Conservation (phyloP, 805 yeast species). For the Millerago galiae region DNA sequence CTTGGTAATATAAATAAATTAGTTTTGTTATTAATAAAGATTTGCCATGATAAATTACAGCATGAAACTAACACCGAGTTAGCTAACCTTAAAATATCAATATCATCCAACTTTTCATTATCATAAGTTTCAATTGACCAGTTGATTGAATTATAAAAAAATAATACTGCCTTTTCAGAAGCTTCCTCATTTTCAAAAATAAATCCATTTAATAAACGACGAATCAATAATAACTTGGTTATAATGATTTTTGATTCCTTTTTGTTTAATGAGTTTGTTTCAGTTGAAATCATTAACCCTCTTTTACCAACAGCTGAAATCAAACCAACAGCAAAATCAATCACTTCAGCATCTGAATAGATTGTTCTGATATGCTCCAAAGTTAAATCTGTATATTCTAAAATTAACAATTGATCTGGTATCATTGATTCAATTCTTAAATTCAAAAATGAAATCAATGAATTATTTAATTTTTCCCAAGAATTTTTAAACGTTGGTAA, state of each 20-base stretch:
- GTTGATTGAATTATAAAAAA: slow-evolving; percentile 41
- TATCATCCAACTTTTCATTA: slow-evolving; percentile 36
- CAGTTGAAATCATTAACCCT: slow-evolving; percentile 31
- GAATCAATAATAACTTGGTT: slow-evolving; percentile 54
- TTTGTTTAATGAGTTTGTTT: slow-evolving; percentile 2
- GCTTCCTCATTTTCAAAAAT: slow-evolving; percentile 23
- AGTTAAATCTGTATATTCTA: slow-evolving; percentile 56
- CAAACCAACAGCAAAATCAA: slow-evolving; percentile 37
- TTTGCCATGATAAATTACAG: slow-evolving; percentile 33
- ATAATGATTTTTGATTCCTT: slow-evolving; percentile 47
- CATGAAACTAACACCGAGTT: slow-evolving; percentile 50
- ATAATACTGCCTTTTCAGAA: slow-evolving; percentile 32
- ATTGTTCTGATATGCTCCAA: slow-evolving; percentile 36
- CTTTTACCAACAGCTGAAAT: slow-evolving; percentile 50
- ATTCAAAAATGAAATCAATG: slow-evolving; percentile 38
- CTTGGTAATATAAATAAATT: slow-evolving; percentile 35
- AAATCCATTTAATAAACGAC: slow-evolving; percentile 42
- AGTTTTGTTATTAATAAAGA: slow-evolving; percentile 26
- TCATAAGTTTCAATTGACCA: slow-evolving; percentile 56
- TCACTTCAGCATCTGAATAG: slow-evolving; percentile 33
- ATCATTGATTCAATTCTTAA: slow-evolving; percentile 40
- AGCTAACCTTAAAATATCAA: slow-evolving; percentile 60
- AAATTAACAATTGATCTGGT: slow-evolving; percentile 55
- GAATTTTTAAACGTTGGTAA: slow-evolving; percentile 21
- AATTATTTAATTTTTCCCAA: slow-evolving; percentile 27